Base-by-base conservation (phyloP, 1,139 yeast genomes). In the Diutina rugosa region DNA sequence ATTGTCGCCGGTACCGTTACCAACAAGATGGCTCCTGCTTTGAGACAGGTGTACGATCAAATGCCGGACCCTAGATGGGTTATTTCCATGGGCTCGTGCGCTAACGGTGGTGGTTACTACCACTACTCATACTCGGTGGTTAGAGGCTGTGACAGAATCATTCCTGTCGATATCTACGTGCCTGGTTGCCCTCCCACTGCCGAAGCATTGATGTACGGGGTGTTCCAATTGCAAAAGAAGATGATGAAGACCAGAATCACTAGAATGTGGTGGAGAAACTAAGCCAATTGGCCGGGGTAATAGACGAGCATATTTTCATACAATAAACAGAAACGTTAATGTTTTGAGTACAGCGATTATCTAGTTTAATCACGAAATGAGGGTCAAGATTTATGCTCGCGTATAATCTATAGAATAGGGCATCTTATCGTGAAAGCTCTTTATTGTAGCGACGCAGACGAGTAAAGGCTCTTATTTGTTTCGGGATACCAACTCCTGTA, bases 131-230 rank as follows among this genome's bases (percentile, higher is more conserved):
- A 89, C 72, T 82, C 91, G 44, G 96, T 89, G 41, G 95, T 89
- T 35, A 80, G 96, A 69, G 96, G 96, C 54, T 90, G 95, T 67
- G 96, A 89, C 74, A 77, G 96, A 68, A 78, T 89, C 59, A 83
- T 89, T 52, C 96, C 96, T 12, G 96, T 89, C 46, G 96, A 89
- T 69, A 87, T 89, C 56, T 89, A 88, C 67, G 96, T 89, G 55
- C 96, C 96, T 21, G 96, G 96, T 9, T 89, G 96, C 73, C 96
- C 96, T 30, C 96, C 96, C 56, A 87, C 96, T 35, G 80, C 91
- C 56, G 96, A 89, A 73, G 96, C 96, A 8, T 83, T 89, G 72
- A 82, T 89, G 90, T 89, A 88, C 69, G 96, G 96, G 59, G 85
- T 89, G 51, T 86, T 88, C 79, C 91, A 86, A 72, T 78, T 89